Evolutionary conservation across 2,329 filamentous ascomycete species (phyloP).

Genomic region (Hypoxylon rubiginosum): DNA sequence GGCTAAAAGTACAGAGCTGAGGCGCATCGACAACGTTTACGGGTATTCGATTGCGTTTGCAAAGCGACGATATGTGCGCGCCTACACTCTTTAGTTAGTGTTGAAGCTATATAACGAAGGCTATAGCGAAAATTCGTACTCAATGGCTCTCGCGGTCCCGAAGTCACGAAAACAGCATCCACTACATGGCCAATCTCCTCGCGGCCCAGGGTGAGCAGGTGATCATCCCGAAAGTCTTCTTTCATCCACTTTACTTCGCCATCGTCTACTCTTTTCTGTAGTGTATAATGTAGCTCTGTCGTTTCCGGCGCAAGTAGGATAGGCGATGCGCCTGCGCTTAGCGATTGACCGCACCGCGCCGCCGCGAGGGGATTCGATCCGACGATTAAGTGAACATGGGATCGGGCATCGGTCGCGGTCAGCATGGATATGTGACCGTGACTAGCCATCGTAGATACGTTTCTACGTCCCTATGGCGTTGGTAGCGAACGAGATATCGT

Average conservation of each 20-base stretch:
- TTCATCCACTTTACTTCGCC: constrained; percentile 75
- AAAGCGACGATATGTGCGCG: constrained; percentile 78
- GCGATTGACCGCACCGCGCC: constrained; percentile 81
- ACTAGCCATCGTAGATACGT: constrained; percentile 38
- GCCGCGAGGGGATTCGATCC: constrained; percentile 91
- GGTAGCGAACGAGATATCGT: background rate
- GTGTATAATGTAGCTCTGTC: constrained; percentile 68
- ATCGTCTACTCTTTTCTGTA: constrained; percentile 74
- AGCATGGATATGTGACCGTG: constrained; percentile 69
- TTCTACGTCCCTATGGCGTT: background rate
- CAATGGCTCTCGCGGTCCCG: constrained; percentile 60
- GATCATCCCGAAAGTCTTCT: constrained; percentile 75
- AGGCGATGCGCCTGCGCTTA: constrained; percentile 85
- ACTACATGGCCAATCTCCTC: constrained; percentile 82
- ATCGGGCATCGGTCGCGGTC: constrained; percentile 77
- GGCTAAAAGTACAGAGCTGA: constrained; percentile 86
- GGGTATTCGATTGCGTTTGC: constrained; percentile 84
- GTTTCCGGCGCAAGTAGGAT: constrained; percentile 80
- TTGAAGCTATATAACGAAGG: background rate
- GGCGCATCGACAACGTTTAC: constrained; percentile 93
- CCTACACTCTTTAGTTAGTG: constrained; percentile 56
- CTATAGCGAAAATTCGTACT: constrained; percentile 49
- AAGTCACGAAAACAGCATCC: constrained; percentile 92
- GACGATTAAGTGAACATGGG: constrained; percentile 85
- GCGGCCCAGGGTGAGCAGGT: constrained; percentile 83